A percentile compares a stretch with the other conserved stretches of the same genome.
These are phyloP conservation scores for Aspergillus conjunctus DNA, from an alignment of 495 filamentous ascomycete species.

Conservation along the genomic window DNA sequence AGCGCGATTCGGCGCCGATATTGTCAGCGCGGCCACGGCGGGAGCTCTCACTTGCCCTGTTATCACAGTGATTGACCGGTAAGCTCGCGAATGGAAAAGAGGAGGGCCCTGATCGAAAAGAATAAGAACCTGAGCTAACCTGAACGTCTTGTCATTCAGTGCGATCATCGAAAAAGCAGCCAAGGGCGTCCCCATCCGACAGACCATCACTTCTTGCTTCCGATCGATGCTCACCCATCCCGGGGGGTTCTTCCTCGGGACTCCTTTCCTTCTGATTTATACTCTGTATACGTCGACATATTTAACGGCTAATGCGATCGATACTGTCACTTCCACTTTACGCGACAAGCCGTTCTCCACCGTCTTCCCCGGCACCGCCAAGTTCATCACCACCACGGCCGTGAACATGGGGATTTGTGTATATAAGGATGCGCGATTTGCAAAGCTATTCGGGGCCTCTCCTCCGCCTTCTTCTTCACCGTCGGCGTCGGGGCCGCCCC, in stretches of 20 bases:
- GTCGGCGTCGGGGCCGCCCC: slow-evolving; percentile 26
- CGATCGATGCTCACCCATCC: slow-evolving; percentile 67
- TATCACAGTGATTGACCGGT: slow-evolving; percentile 93
- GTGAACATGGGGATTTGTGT: slow-evolving; percentile 90
- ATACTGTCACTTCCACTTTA: slow-evolving; percentile 73
- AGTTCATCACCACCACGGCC: slow-evolving; percentile 80
- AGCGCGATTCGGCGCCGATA: slow-evolving; percentile 70
- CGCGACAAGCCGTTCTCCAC: slow-evolving; percentile 55
- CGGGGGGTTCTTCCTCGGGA: slow-evolving; percentile 69
- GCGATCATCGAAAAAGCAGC: slow-evolving; percentile 96
- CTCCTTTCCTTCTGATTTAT: slow-evolving; percentile 85
- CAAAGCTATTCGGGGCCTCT: slow-evolving; percentile 70
- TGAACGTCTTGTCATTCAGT: slow-evolving; percentile 42
- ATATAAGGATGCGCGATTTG: slow-evolving; percentile 89
- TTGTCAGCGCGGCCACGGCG: slow-evolving; percentile 70
- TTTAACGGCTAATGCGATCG: slow-evolving; percentile 83
- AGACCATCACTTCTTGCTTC: slow-evolving; percentile 66
- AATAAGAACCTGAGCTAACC: not conserved
- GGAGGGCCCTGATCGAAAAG: not conserved
- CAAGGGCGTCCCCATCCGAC: slow-evolving; percentile 69
- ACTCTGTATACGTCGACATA: slow-evolving; percentile 90
- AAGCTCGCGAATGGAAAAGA: slow-evolving; percentile 23
- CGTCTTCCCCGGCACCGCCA: slow-evolving; percentile 72
- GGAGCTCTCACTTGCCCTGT: slow-evolving; percentile 83
- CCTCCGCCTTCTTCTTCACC: slow-evolving; percentile 21